Evolutionary conservation across 352 stramenopile species (phyloP).

Genomic region (Thalassiosira exigua): DNA sequence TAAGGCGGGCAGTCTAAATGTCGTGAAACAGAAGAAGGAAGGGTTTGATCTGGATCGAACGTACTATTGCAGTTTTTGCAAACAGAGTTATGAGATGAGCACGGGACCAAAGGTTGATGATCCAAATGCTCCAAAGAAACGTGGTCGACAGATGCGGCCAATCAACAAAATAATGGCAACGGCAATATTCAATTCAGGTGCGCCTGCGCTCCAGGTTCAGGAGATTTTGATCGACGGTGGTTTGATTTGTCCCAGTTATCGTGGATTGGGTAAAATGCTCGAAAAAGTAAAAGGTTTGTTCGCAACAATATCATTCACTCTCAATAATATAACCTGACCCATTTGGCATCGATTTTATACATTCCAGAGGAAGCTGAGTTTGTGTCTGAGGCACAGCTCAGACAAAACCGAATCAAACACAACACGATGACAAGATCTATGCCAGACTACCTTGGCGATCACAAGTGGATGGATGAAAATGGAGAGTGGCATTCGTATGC

Average conservation of each 20-base stretch:
- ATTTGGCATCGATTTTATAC: too few species aligned
- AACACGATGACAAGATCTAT: not conserved
- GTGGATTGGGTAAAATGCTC: conserved; percentile 3
- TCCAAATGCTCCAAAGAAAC: not conserved
- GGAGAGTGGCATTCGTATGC: not conserved
- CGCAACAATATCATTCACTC: too few species aligned
- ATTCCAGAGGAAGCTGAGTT: conserved; percentile 1
- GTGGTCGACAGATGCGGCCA: not conserved
- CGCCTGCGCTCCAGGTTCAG: not conserved
- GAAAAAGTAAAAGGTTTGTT: conserved; percentile 6
- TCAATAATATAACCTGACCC: too few species aligned
- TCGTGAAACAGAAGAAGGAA: conserved; percentile 13
- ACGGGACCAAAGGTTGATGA: not conserved
- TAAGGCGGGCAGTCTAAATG: conserved; percentile 3
- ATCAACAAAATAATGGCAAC: conserved; percentile 22
- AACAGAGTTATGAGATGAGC: conserved; percentile 11
- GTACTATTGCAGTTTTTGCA: conserved; percentile 19
- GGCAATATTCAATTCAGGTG: conserved; percentile 6
- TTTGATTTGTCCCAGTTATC: conserved; percentile 5
- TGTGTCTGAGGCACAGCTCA: conserved; percentile 4
- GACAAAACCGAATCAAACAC: not conserved
- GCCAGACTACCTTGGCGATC: not conserved
- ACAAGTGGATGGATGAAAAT: conserved; percentile 1
- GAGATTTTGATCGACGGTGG: conserved; percentile 5
- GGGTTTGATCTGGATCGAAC: conserved; percentile 13